Percentiles rank a stretch among this genome's conserved stretches.
These are phyloP conservation scores for Tinospora cordifolia DNA, from an alignment of 164 flowering plant species.

Conservation along the genomic window DNA sequence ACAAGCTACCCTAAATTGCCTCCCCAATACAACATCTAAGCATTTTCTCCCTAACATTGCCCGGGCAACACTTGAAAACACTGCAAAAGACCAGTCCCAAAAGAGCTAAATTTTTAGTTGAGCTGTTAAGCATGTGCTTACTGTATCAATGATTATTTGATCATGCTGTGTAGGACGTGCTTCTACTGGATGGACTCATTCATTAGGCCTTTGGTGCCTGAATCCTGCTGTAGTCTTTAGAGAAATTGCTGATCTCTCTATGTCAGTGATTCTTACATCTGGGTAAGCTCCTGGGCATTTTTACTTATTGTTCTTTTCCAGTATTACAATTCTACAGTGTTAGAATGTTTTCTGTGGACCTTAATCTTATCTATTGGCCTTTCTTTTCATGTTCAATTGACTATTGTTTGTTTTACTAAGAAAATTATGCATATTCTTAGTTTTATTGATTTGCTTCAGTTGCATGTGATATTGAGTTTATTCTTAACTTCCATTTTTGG, in stretches of 20 bases:
- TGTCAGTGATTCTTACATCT: conserved; percentile 86
- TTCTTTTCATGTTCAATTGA: neutral
- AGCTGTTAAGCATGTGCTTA: neutral
- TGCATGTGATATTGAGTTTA: neutral
- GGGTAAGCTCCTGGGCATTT: conserved; percentile 46
- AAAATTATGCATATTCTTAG: neutral
- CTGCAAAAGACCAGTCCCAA: neutral
- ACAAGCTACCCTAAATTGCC: too few relatives aligned
- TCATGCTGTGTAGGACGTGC: conserved; percentile 27
- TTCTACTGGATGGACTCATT: conserved; percentile 43
- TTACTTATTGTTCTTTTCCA: neutral
- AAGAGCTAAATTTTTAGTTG: neutral
- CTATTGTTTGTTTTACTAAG: neutral
- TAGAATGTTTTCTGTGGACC: neutral
- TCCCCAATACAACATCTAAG: too few relatives aligned
- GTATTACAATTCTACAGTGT: neutral
- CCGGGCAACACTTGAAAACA: too few relatives aligned
- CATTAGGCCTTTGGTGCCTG: conserved; percentile 85
- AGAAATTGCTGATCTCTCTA: conserved; percentile 63
- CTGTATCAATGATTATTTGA: conserved; percentile 2
- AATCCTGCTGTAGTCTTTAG: conserved; percentile 89
- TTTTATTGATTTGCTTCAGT: neutral
- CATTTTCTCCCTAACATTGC: too few relatives aligned
- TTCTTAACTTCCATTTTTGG: conserved; percentile 2
- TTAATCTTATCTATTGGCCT: neutral